Evolutionary conservation across 441 rosid species (phyloP).

Genomic region (Cnidoscolus chayamansa): DNA sequence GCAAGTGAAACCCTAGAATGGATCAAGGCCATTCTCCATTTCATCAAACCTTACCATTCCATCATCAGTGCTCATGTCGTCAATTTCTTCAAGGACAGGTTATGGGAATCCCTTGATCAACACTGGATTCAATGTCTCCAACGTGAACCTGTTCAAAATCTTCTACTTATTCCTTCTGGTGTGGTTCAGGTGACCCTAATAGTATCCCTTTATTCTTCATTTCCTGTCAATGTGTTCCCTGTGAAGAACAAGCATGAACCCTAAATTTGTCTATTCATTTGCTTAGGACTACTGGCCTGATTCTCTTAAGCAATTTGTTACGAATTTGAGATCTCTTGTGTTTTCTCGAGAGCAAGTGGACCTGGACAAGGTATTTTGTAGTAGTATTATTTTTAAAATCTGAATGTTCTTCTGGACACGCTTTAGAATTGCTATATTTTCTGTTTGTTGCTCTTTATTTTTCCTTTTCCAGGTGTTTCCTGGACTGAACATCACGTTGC

Average conservation of each 20-base stretch:
- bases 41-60: slow-evolving; percentile 51
- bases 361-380: slow-evolving; percentile 41
- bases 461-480: slow-evolving; percentile 45
- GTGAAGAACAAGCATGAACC: background rate
- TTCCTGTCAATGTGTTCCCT: no score
- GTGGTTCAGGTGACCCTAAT: slow-evolving; percentile 43
- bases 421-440: background rate
- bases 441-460: background rate
- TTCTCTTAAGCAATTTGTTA: slow-evolving; percentile 65
- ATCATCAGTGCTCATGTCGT: slow-evolving; percentile 61
- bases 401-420: no score
- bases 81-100: slow-evolving; percentile 75
- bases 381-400: background rate
- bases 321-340: slow-evolving; percentile 52
- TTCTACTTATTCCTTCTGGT: slow-evolving; percentile 73
- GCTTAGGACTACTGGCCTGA: slow-evolving; percentile 71
- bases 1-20: slow-evolving; percentile 62
- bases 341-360: slow-evolving; percentile 61
- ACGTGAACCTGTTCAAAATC: slow-evolving; percentile 52
- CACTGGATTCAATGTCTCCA: slow-evolving; percentile 75
- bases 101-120: slow-evolving; percentile 73
- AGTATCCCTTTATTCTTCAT: background rate
- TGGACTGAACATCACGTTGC: slow-evolving; percentile 40
- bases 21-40: slow-evolving; percentile 60
- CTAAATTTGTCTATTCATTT: background rate